Conservation (phyloP, 345 rosid genomes). For the Lenwebbia sp. region DNA sequence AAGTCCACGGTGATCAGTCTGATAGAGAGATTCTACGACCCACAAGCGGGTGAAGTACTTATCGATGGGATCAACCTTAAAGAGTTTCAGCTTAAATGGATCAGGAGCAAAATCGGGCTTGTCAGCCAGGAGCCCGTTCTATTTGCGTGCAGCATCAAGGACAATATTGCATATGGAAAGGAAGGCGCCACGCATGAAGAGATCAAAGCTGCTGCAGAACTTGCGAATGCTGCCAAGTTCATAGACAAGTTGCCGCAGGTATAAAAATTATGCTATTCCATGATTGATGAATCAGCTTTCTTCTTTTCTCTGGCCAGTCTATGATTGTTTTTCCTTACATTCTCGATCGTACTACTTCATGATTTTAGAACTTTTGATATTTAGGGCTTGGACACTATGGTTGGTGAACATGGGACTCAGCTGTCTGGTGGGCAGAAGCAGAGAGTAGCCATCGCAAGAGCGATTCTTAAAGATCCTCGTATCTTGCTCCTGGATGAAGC, state of each 20-base stretch:
- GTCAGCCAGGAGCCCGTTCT: slow-evolving; percentile 30
- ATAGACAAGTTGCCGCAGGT: slow-evolving; percentile 35
- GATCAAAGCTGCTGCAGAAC: slow-evolving; percentile 20
- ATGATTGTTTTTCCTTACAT: not conserved
- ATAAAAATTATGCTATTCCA: not conserved
- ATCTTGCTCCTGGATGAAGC: slow-evolving; percentile 37
- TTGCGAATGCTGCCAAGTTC: slow-evolving; percentile 32
- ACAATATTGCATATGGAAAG: slow-evolving; percentile 28
- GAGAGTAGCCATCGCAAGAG: slow-evolving; percentile 33
- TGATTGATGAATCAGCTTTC: not conserved
- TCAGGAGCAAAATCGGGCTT: slow-evolving; percentile 20
- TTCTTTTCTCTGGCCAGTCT: not conserved
- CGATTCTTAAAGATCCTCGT: slow-evolving; percentile 24
- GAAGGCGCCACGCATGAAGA: slow-evolving; percentile 22
- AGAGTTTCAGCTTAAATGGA: slow-evolving; percentile 25
- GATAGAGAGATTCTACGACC: slow-evolving; percentile 30
- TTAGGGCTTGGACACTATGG: slow-evolving; percentile 36
- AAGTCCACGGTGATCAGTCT: slow-evolving; percentile 25
- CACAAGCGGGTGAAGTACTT: slow-evolving; percentile 15
- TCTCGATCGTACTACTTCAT: not conserved
- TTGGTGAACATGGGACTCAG: slow-evolving; percentile 43
- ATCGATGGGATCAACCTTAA: slow-evolving; percentile 20
- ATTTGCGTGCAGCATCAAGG: slow-evolving; percentile 23
- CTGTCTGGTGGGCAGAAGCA: slow-evolving; percentile 47
- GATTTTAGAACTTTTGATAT: not conserved